Base-by-base conservation (phyloP, 768 basidiomycete species). In the Serpula lacrymans region DNA sequence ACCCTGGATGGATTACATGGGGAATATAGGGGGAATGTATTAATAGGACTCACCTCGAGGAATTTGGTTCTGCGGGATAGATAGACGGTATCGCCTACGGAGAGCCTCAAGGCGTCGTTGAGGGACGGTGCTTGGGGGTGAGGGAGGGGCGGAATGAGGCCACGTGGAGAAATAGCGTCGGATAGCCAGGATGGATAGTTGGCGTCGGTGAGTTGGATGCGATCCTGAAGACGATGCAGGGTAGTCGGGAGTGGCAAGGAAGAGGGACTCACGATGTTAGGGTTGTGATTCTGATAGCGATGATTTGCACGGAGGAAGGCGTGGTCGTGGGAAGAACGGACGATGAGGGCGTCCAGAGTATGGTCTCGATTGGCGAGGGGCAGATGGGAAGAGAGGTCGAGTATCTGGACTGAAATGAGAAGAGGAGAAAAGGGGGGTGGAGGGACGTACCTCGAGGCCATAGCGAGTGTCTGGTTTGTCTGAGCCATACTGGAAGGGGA, bases 391-490 rank as follows among this genome's bases (percentile, higher is more conserved):
- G 62, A 55, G 43, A 70, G 37, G 13, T 68, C 54, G 24, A 57
- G 37, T 9, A 71, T 61, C 69, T 70, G 34, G 34, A 46, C 35
- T 40, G n/a, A 17, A 25, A 35, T 21, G 28, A 28, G 3, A 20
- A 37, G 31, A 37, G 40, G 23, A 27, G 37, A 37, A 43, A 18
- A 38, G 33, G 38, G 20, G 24, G 16, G 23, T 31, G 28, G 13
- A 10, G 25, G 37, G n/a, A 64, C 64, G 54, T 46, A 93, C 93
- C 82, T 94, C 82, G 49, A 94, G 74, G 41, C 77, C 78, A 65
- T 91, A 93, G 41, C 93, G 78, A 39, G 83, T 83, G 64, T 97
- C 94, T 32, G 94, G 94, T 67, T 96, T 96, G 64, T 96, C 93
- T 42, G 88, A 88, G 11, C 93, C 93, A 71, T 83, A 96, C 86